Conservation (phyloP, 129 eudicot genomes). For the Chrysanthemum makinoi region DNA sequence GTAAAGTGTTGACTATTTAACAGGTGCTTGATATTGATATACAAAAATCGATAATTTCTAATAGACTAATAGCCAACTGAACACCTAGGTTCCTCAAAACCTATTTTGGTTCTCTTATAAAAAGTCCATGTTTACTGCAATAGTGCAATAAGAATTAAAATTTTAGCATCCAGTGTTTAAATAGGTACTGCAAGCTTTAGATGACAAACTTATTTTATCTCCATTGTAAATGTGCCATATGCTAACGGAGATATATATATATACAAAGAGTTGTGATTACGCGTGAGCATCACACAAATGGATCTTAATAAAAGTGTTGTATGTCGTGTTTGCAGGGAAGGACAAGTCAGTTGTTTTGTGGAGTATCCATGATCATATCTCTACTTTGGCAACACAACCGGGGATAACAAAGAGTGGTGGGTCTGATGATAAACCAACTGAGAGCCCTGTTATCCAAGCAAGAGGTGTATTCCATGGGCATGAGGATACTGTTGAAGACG, state of each 20-base stretch:
- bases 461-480: conserved; percentile 82
- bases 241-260: not conserved
- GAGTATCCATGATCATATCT: no score
- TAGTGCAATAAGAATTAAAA: no score
- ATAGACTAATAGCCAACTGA: not conserved
- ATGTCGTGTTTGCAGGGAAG: conserved; percentile 50
- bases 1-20: conserved; percentile 15
- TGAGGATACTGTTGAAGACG: conserved; percentile 85
- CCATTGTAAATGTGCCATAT: not conserved
- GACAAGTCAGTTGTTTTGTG: no score
- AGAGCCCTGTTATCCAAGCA: conserved; percentile 62
- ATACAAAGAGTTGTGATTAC: not conserved
- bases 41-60: not conserved
- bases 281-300: not conserved
- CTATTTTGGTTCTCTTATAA: no score
- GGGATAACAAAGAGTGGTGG: conserved; percentile 31
- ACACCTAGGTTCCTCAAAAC: not conserved
- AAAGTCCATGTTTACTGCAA: no score
- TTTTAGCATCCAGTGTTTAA: no score
- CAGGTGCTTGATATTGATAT: conserved; percentile 2
- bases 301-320: not conserved
- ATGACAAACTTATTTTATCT: not conserved
- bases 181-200: conserved; percentile 20
- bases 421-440: conserved; percentile 35
- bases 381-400: conserved; percentile 46